Percentiles rank a stretch among this genome's conserved stretches.
These are phyloP conservation scores for Ophiorrhiza pumila DNA, from an alignment of 257 asterid species.

Conservation along the genomic window DNA sequence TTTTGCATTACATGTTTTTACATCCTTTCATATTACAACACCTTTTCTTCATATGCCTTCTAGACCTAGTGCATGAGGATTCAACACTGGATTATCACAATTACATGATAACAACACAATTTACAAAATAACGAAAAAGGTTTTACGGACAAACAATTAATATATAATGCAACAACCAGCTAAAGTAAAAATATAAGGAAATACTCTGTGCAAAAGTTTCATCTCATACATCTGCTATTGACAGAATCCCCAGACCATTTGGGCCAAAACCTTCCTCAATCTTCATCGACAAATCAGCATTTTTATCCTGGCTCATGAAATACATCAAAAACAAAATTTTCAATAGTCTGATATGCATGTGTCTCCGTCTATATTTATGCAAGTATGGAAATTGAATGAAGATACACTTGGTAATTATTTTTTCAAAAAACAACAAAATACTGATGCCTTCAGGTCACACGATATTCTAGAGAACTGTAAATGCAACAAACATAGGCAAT, in stretches of 20 bases:
- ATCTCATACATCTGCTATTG: slow-evolving; percentile 64
- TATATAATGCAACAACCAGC: not conserved
- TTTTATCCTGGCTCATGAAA: slow-evolving; percentile 47
- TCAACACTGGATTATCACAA: not conserved
- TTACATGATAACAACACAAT: not conserved
- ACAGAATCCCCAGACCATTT: slow-evolving; percentile 72
- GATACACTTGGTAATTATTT: not conserved
- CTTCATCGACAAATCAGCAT: slow-evolving; percentile 56
- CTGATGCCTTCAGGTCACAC: not conserved
- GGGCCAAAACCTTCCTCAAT: slow-evolving; percentile 88
- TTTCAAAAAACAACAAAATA: no score
- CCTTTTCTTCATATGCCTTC: not conserved
- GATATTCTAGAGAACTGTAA: not conserved
- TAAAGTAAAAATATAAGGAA: not conserved
- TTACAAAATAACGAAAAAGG: not conserved
- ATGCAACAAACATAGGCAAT: not conserved
- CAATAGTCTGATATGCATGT: slow-evolving; percentile 3
- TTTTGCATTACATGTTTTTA: no score
- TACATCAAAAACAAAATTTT: slow-evolving; percentile 13
- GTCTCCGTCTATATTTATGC: not conserved
- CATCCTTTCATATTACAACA: no score
- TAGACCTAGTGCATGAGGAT: not conserved
- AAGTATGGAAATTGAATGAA: not conserved
- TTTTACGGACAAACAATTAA: not conserved
- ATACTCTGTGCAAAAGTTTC: not conserved